A percentile compares a stretch with the other conserved stretches of the same genome.
Evolutionary conservation across 2,329 filamentous ascomycete genomes (phyloP).

Genomic region (Daldinia sp.): DNA sequence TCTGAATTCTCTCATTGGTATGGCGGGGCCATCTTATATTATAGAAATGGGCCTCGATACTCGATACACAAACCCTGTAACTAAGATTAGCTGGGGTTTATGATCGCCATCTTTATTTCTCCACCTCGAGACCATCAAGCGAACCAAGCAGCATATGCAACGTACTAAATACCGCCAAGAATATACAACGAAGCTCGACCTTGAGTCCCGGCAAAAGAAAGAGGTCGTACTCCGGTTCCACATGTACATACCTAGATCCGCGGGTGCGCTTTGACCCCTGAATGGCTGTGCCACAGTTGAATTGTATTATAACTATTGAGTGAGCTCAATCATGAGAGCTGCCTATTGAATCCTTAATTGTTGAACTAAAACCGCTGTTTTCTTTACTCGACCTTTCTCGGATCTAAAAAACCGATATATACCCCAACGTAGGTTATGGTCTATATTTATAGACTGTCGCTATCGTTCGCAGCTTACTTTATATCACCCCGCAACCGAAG

Average conservation of each 20-base stretch:
- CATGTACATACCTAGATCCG: not conserved
- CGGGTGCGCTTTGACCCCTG: not conserved
- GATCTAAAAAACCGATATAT: not conserved
- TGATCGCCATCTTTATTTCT: not conserved
- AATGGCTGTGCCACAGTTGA: constrained; percentile 1
- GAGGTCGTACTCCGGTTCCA: not conserved
- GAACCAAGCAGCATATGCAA: not conserved
- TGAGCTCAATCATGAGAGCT: not conserved
- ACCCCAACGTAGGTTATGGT: not conserved
- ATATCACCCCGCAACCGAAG: not conserved
- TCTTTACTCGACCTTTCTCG: not conserved
- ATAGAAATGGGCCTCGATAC: too few relatives aligned
- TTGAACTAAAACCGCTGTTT: not conserved
- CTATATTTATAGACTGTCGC: not conserved
- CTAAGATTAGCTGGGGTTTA: not conserved
- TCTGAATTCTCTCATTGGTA: too few relatives aligned
- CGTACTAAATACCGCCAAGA: not conserved
- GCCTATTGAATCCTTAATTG: not conserved
- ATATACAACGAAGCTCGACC: not conserved
- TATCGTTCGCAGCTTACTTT: not conserved
- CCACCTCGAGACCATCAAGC: not conserved
- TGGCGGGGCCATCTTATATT: too few relatives aligned
- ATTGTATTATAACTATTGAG: not conserved
- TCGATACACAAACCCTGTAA: too few relatives aligned
- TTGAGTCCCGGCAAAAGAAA: not conserved